Evolutionary conservation across 495 filamentous ascomycete genomes (phyloP).

Genomic region (Saxispiralis lemnorum): DNA sequence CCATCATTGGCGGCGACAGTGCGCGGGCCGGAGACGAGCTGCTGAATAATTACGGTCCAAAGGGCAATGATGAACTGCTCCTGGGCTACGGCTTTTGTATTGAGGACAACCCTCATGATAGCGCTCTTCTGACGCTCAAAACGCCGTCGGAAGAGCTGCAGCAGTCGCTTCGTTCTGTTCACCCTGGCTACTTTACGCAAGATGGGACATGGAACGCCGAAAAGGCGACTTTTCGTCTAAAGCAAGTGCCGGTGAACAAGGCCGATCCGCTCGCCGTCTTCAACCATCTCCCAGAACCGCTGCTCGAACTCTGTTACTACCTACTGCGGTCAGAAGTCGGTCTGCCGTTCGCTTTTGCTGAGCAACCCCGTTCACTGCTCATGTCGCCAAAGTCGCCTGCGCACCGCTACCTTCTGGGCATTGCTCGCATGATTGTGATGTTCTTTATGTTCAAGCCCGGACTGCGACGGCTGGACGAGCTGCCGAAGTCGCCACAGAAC

Average conservation of each 20-base stretch:
- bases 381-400: not conserved
- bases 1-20: conserved; percentile 26
- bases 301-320: conserved; percentile 14
- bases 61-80: conserved; percentile 49
- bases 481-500: conserved; percentile 6
- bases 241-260: not conserved
- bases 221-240: conserved; percentile 11
- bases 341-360: conserved; percentile 1
- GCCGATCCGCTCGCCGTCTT: not conserved
- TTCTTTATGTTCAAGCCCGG: conserved; percentile 9
- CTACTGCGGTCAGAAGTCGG: conserved; percentile 13
- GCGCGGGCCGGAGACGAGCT: conserved; percentile 36
- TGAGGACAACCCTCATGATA: conserved; percentile 31
- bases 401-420: conserved; percentile 7
- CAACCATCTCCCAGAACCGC: conserved; percentile 4
- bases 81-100: conserved; percentile 54
- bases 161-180: not conserved
- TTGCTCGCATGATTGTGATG: conserved; percentile 13
- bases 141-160: conserved; percentile 14
- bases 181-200: conserved; percentile 8
- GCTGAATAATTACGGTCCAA: conserved; percentile 51
- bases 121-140: conserved; percentile 26
- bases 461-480: not conserved
- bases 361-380: conserved; percentile 1
- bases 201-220: conserved; percentile 10